phyloP scores from a whole-genome alignment of 176 grass and related monocot genomes.

The Bothriochloa decipiens region DNA sequence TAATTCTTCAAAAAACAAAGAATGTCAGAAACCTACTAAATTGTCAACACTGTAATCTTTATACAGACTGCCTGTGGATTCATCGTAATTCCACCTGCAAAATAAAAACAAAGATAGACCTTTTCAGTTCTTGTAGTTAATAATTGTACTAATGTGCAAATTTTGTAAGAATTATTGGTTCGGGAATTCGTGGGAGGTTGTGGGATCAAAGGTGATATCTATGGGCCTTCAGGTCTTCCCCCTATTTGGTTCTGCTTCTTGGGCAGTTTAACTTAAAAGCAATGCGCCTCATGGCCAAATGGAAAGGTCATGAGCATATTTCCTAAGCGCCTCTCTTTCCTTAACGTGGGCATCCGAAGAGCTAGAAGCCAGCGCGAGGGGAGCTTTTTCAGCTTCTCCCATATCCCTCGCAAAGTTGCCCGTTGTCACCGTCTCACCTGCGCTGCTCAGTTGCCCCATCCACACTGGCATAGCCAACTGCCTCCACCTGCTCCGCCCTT shows the following conservation, averaged over 20 bases:
- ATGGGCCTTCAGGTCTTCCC: not conserved
- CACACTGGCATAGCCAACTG: too few relatives aligned
- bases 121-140: not conserved
- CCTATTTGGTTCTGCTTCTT: not conserved
- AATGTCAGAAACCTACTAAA: not conserved
- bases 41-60: slow-evolving; percentile 26
- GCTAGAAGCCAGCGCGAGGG: too few relatives aligned
- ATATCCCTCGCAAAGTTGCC: too few relatives aligned
- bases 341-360: too few relatives aligned
- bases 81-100: slow-evolving; percentile 65
- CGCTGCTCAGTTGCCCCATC: too few relatives aligned
- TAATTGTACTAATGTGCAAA: not conserved
- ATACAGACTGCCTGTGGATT: slow-evolving; percentile 45
- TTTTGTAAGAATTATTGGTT: not conserved
- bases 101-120: slow-evolving; percentile 22
- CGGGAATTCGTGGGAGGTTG: not conserved
- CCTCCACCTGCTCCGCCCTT: too few relatives aligned
- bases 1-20: slow-evolving; percentile 30
- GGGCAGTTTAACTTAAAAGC: not conserved
- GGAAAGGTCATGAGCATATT: too few relatives aligned
- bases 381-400: too few relatives aligned
- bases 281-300: not conserved
- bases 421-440: too few relatives aligned
- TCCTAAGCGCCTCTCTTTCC: too few relatives aligned
- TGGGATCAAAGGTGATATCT: not conserved